Evolutionary conservation across 106 monocot species (phyloP), one percentile per base, ranked within the genome.

Genomic region (Agapanthus africanus): DNA sequence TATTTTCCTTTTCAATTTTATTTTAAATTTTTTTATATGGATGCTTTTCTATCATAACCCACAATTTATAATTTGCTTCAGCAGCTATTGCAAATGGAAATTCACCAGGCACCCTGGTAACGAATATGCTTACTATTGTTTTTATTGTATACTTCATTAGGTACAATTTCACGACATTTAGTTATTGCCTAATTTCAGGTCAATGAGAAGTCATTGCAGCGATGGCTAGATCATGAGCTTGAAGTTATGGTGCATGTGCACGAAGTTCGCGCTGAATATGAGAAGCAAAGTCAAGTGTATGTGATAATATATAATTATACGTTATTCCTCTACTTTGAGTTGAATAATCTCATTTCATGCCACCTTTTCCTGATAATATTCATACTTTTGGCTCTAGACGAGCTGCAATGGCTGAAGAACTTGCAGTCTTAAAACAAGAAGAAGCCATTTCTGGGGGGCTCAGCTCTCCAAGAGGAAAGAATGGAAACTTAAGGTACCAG

Each of bases 271-370:
- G 68, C 75, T 37, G 95, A 95, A 84, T 95, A 91, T 68, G 91
- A 88, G 66, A 95, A 95, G 66, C 95, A 95, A 89, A 91, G 82
- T 59, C 88, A 91, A 91, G 73, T 95, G 95, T 95, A 91, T 52
- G 91, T 70, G 52, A 50, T 68, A n/a, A n/a, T n/a, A 60, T 41
- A 39, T 63, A 52, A 37, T 30, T 16, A 36, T 25, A 46, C 11
- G 54, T 25, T 35, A 40, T 70, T 67, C 36, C 37, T 36, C 56
- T 59, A 25, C 19, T 63, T 69, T 18, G 5, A 30, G 38, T 66
- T 66, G 64, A 40, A 32, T 23, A 50, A 11, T 59, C 70, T n/a
- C n/a, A 38, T 26, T 59, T 18, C 25, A 27, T 51, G 32, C 19
- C 35, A 22, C 38, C 5, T 68, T 40, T 59, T 63, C 38, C 56